Percentiles rank a stretch among this genome's conserved stretches.
Conservation (phyloP, 768 basidiomycete species). For the Phanerochaete sordida region DNA sequence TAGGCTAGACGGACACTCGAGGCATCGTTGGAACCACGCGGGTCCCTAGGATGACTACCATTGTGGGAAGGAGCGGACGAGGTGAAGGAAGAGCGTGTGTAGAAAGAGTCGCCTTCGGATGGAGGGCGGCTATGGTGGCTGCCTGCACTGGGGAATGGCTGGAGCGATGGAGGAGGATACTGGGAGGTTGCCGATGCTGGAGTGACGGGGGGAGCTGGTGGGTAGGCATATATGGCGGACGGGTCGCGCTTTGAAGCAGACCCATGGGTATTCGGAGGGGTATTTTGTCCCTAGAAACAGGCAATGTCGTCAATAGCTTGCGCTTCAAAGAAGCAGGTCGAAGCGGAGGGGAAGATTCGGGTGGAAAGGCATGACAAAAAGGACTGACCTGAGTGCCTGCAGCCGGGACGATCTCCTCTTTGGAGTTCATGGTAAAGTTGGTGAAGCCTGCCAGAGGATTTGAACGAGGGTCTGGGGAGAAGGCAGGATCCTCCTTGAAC, state of each 20-base stretch:
- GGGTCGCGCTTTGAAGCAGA: background rate
- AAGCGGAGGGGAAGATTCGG: background rate
- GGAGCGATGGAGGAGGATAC: background rate
- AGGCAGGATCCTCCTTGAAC: conserved; percentile 28
- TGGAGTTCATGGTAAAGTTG: conserved; percentile 23
- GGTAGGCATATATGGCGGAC: conserved; percentile 4
- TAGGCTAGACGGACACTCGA: conserved; percentile 8
- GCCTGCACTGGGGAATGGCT: background rate
- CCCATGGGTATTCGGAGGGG: background rate
- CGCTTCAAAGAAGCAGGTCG: background rate
- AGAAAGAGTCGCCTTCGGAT: conserved; percentile 1
- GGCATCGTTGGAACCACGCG: conserved; percentile 1
- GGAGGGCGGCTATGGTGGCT: background rate
- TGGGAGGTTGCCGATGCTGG: background rate
- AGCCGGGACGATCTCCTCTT: conserved; percentile 21
- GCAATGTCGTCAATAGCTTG: background rate
- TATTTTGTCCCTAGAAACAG: background rate
- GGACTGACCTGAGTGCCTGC: conserved; percentile 6
- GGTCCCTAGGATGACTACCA: background rate
- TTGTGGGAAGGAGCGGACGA: background rate
- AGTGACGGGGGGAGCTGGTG: background rate
- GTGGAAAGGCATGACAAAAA: conserved; percentile 11
- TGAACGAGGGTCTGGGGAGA: conserved; percentile 28
- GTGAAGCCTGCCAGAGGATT: conserved; percentile 22
- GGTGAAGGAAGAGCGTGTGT: conserved; percentile 1